Evolutionary conservation across 208 protist species (phyloP), one percentile per base, ranked within the genome.

Genomic region (Crithidia bombi): DNA sequence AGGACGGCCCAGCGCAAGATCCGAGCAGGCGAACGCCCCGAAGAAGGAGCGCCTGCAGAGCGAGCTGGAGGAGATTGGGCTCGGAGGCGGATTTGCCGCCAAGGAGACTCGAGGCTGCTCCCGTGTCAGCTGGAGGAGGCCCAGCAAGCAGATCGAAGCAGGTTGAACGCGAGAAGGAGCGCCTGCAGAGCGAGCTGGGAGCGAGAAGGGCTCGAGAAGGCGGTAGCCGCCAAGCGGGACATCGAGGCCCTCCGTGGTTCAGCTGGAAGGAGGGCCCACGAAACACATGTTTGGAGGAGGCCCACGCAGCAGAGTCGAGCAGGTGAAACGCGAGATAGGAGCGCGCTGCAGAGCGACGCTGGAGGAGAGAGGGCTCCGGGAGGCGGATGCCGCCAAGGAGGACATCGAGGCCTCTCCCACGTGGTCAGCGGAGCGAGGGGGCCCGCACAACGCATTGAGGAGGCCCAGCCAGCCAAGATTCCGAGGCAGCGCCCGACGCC

Each of bases 161-260:
- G 15, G 62, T 54, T 15, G 73, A 73, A 50, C 43, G 64, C 12
- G 76, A 76, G 57, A 74, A 67, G 75, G 52, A n/a, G n/a, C 44
- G 39, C 49, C 71, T 73, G 65, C 69, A 68, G 33, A 52, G 69
- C 26, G 38, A 76, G 51, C 64, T 76, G 38, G 38, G 39, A 36
- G 52, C 62, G 19, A 70, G 71, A 26, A 26, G 44, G n/a, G n/a
- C 25, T 25, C 30, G 25, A 38, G 64, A 35, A 41, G 38, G 14
- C n/a, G 66, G 54, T 33, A 9, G 46, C 65, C 39, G 32, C 21
- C 47, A 58, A 55, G 47, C 21, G 33, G 3, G 38, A 33, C 10
- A 7, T 43, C 38, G 38, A 50, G 15, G 44, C 44, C 38, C 14
- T 50, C 44, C 23, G 17, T 10, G 5, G 44, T 9, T 15, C 38